A percentile compares a stretch with the other conserved stretches of the same genome.
Conservation (phyloP, 805 yeast genomes). For the Candida qinlingensis region DNA sequence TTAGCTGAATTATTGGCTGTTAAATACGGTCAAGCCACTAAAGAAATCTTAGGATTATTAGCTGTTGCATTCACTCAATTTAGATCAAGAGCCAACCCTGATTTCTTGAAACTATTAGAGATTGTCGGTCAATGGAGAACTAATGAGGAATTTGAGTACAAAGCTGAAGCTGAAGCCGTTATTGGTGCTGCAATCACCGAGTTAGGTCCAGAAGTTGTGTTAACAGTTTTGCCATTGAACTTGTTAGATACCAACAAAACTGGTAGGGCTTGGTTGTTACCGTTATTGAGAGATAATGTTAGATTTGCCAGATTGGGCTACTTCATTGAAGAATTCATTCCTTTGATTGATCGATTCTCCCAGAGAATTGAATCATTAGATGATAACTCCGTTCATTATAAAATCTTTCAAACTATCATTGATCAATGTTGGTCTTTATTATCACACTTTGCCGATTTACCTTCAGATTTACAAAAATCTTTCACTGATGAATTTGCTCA, state of each 20-base stretch:
- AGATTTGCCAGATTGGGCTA: slow-evolving; percentile 62
- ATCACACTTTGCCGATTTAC: slow-evolving; percentile 85
- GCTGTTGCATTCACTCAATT: slow-evolving; percentile 58
- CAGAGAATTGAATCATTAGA: slow-evolving; percentile 38
- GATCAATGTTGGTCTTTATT: slow-evolving; percentile 91
- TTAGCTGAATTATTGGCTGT: slow-evolving; percentile 61
- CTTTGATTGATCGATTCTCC: slow-evolving; percentile 53
- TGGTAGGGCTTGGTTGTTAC: slow-evolving; percentile 97
- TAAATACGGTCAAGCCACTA: slow-evolving; percentile 70
- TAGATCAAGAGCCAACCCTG: slow-evolving; percentile 64
- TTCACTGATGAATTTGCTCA: slow-evolving; percentile 79
- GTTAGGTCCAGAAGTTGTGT: slow-evolving; percentile 82
- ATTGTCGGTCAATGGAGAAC: slow-evolving; percentile 85
- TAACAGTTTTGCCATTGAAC: slow-evolving; percentile 73
- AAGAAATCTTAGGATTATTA: slow-evolving; percentile 65
- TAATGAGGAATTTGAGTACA: slow-evolving; percentile 59
- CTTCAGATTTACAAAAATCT: slow-evolving; percentile 59
- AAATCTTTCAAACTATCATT: slow-evolving; percentile 76
- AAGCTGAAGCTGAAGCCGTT: slow-evolving; percentile 74
- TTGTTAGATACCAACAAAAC: slow-evolving; percentile 48
- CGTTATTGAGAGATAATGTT: slow-evolving; percentile 82
- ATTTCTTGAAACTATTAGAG: slow-evolving; percentile 58
- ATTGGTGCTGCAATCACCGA: slow-evolving; percentile 73
- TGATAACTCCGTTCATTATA: slow-evolving; percentile 60
- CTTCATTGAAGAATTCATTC: slow-evolving; percentile 60